Percentiles rank a stretch among this genome's conserved stretches.
Evolutionary conservation across 1,284 basidiomycete species (phyloP).

Genomic region (Pseudozyma pruni): DNA sequence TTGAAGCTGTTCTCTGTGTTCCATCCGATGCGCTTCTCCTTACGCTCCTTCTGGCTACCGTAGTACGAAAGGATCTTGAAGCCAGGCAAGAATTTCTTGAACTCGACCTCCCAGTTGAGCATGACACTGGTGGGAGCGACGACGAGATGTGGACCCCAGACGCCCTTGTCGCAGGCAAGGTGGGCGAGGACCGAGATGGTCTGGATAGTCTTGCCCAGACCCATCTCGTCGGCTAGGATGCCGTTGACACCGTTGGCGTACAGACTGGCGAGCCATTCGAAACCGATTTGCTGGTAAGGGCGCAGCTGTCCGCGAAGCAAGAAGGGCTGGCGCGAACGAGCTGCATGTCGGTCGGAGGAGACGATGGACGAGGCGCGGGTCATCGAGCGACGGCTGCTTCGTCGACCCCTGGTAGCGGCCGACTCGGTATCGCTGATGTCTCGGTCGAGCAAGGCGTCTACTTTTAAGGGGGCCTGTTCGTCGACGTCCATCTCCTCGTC

Average conservation of each 20-base stretch:
- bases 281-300: constrained; percentile 91
- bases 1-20: constrained; percentile 91
- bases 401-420: constrained; percentile 24
- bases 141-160: constrained; percentile 97
- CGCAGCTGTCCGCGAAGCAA: constrained; percentile 86
- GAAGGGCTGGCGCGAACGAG: constrained; percentile 74
- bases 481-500: constrained; percentile 40
- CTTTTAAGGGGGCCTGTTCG: constrained; percentile 9
- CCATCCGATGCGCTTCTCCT: constrained; percentile 93
- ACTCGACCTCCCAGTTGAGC: constrained; percentile 99
- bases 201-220: constrained; percentile 90
- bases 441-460: constrained; percentile 15
- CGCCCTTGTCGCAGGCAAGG: constrained; percentile 90
- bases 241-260: constrained; percentile 90
- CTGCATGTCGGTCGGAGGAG: constrained; percentile 30
- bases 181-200: constrained; percentile 92
- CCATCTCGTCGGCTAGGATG: constrained; percentile 78
- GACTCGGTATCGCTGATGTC: constrained; percentile 40
- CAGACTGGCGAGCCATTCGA: constrained; percentile 93
- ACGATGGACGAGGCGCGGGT: constrained; percentile 69
- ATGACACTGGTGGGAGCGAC: constrained; percentile 94
- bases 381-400: constrained; percentile 37
- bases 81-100: constrained; percentile 96
- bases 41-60: constrained; percentile 87
- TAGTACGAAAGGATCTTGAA: constrained; percentile 93